Base-by-base conservation (phyloP, 2,329 filamentous ascomycete genomes). In the Arthroderma uncinatum region DNA sequence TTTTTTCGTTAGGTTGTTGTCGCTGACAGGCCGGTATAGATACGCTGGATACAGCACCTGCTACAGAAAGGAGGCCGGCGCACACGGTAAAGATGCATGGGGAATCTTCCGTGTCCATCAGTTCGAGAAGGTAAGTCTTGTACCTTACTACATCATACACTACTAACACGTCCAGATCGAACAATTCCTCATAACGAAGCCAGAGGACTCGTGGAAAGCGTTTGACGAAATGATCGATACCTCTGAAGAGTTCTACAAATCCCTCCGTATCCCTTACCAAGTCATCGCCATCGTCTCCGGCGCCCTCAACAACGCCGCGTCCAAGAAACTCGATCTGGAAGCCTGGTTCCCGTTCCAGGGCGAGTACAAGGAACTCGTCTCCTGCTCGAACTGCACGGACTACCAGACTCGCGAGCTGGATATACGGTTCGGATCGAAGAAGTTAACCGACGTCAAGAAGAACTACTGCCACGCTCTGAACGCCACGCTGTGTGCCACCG, bases 331-430 rank as follows among this genome's bases (percentile, higher is more conserved):
- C 70, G 93, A 98, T 68, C 80, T 98, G 21, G 93, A 98, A 72
- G 92, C 93, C 2, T 95, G 90, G 89, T 95, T 95, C 73, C 90
- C 89, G 14, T 94, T 87, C 79, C 91, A 97, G 73, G 87, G 87
- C 66, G 93, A 97, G 74, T 98, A 97, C 81, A 97, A 97, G 76
- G 93, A 97, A 76, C 82, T 98, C 28, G 93, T 97, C 54, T 95
- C 89, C 19, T 95, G 91, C 80, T 95, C 89, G 60, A 98, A 98
- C 76, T 98, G 93, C 78, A 95, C 89, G 47, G 92, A 97, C 71
- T 97, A 97, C 78, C 93, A 98, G 78, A 90, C 89, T 23, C 82
- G 93, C 57, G 91, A 90, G 64, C 80, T 98, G 10, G 92, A 97
- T 73, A 95, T 98, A 65, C 83, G 93, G 59, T 95, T 85, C 66